phyloP scores from a whole-genome alignment of 257 asterid species.

The Penstemon newberryi region DNA sequence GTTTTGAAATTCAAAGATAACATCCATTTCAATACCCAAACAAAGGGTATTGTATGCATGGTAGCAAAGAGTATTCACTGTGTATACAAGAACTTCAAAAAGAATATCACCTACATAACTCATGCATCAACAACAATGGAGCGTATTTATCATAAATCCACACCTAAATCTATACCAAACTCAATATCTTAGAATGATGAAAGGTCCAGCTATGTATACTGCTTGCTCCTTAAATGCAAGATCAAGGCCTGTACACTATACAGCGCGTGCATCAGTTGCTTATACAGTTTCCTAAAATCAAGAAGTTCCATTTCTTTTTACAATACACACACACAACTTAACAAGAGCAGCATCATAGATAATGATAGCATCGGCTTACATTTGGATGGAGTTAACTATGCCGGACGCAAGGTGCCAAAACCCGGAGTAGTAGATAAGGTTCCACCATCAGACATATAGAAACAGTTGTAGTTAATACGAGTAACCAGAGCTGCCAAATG shows the following conservation, averaged over 20 bases:
- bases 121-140: neutral
- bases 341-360: neutral
- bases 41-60: too few relatives aligned
- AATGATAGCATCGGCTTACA: constrained; percentile 15
- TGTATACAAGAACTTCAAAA: too few relatives aligned
- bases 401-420: constrained; percentile 38
- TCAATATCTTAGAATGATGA: neutral
- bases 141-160: neutral
- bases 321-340: constrained; percentile 3
- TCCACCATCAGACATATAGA: constrained; percentile 89
- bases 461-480: constrained; percentile 81
- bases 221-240: neutral
- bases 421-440: constrained; percentile 50
- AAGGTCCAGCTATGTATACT: neutral
- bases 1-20: too few relatives aligned
- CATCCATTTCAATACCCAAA: too few relatives aligned
- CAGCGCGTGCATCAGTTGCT: neutral
- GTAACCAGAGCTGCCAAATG: constrained; percentile 93
- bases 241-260: neutral
- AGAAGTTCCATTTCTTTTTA: neutral
- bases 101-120: too few relatives aligned
- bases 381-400: constrained; percentile 33
- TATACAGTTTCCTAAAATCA: neutral
- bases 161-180: neutral
- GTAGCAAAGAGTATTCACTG: too few relatives aligned